Evolutionary conservation across 257 asterid species (phyloP).

Genomic region (Scutellaria baicalensis): DNA sequence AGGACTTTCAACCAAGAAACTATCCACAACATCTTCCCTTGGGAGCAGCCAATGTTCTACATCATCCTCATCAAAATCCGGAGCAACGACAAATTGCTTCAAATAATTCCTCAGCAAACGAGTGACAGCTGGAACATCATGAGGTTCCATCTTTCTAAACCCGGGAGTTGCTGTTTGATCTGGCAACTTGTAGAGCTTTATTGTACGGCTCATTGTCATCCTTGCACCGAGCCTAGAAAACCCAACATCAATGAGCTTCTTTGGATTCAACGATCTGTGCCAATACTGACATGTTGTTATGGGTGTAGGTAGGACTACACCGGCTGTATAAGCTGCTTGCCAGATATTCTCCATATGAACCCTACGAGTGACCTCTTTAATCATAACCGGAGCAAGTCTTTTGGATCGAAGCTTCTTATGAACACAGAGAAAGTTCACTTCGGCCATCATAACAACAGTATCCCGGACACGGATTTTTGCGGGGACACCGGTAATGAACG

Average conservation of each 20-base stretch:
- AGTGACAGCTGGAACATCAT: constrained; percentile 69
- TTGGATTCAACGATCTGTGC: constrained; percentile 61
- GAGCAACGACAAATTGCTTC: constrained; percentile 54
- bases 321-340: constrained; percentile 90
- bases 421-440: constrained; percentile 31
- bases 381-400: constrained; percentile 83
- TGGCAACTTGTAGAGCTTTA: constrained; percentile 65
- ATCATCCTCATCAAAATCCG: constrained; percentile 60
- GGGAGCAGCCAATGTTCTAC: constrained; percentile 82
- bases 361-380: constrained; percentile 76
- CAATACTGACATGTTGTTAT: constrained; percentile 32
- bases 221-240: constrained; percentile 73
- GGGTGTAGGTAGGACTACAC: constrained; percentile 74
- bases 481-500: constrained; percentile 71
- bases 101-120: constrained; percentile 63
- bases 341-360: constrained; percentile 73
- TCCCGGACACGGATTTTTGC: constrained; percentile 68
- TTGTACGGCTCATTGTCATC: constrained; percentile 85
- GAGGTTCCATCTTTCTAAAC: constrained; percentile 67
- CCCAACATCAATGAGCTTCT: constrained; percentile 75
- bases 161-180: constrained; percentile 57
- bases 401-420: constrained; percentile 80
- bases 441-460: constrained; percentile 61
- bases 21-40: constrained; percentile 59
- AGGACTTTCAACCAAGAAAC: constrained; percentile 67